Evolutionary conservation across 2,329 filamentous ascomycete genomes (phyloP), one percentile per base, ranked within the genome.

Genomic region (Shiraia bambusicola): DNA sequence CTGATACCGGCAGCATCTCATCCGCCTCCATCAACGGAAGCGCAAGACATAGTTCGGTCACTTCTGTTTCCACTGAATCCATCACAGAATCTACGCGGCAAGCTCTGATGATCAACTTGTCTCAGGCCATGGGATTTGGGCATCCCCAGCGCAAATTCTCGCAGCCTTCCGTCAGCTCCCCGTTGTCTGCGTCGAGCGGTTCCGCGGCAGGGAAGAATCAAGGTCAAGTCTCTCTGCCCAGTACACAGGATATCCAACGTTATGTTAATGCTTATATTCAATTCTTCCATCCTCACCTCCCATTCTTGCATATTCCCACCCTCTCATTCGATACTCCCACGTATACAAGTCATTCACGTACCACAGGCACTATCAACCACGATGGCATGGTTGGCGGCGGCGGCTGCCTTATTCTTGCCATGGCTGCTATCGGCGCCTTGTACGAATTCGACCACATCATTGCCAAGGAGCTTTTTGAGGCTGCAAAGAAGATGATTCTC

Each of bases 401-500:
- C 45, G 90, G 89, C 37, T 96, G 92, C 66, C 76, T 95, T 42
- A 84, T 93, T 46, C 76, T 95, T 24, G 90, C 87, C 3, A 93
- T 94, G 84, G 87, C 88, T 33, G 87, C 89, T n/a, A 84, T 86
- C 54, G 88, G 87, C 15, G 86, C 88, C 26, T 75, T 96, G 28
- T 96, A 95, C 70, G 92, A 96, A 71, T 82, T 85, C 62, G 91
- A 97, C 45, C 82, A 84, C 44, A 76, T 78, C 19, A 80, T 86
- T 40, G 94, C 91, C 16, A 87, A 86, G 65, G 87, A 94, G 33
- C 72, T 98, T 6, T 96, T 96, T 60, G 88, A 95, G 55, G 86
- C 90, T 63, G 88, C 91, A 34, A 96, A 96, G 75, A 94, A 90
- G 71, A 89, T 95, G 85, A 94, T 97, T 43, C 85, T 92, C 50